These are phyloP conservation scores for Chaetomiaceae sp. DNA, from an alignment of 2,329 filamentous ascomycete genomes.

Conservation along the genomic window DNA sequence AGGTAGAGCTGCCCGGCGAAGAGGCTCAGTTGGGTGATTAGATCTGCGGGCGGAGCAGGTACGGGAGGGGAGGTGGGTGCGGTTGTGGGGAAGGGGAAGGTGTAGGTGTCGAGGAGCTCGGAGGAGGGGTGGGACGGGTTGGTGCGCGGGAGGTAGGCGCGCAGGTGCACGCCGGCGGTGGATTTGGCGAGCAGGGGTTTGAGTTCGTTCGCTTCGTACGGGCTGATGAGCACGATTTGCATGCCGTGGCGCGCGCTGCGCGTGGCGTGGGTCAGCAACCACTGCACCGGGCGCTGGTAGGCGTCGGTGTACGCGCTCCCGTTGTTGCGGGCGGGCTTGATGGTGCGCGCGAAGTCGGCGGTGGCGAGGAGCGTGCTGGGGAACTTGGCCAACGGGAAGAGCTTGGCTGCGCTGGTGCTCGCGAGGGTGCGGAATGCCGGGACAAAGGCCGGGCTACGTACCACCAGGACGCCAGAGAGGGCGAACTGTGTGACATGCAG, in stretches of 20 bases:
- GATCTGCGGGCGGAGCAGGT: too few species aligned
- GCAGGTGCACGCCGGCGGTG: conserved; percentile 23
- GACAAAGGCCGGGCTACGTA: conserved; percentile 30
- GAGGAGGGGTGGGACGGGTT: conserved; percentile 15
- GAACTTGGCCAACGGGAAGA: conserved; percentile 30
- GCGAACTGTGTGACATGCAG: conserved; percentile 37
- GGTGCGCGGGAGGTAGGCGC: conserved; percentile 17
- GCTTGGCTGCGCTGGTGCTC: conserved; percentile 34
- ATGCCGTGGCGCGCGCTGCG: background rate
- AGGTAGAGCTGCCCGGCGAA: conserved; percentile 66
- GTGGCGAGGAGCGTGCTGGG: conserved; percentile 41
- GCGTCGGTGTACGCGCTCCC: conserved; percentile 31
- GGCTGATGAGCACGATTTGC: conserved; percentile 51
- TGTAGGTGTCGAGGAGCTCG: conserved; percentile 16
- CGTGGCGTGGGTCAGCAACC: conserved; percentile 38
- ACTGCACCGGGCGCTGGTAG: conserved; percentile 49
- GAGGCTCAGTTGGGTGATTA: conserved; percentile 49
- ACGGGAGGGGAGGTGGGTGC: conserved; percentile 37
- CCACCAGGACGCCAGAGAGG: conserved; percentile 28
- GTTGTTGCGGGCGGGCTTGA: conserved; percentile 22
- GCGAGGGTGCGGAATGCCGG: conserved; percentile 41
- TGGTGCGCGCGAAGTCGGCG: conserved; percentile 43
- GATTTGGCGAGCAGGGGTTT: conserved; percentile 35
- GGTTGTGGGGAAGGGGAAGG: conserved; percentile 27
- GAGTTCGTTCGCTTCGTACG: conserved; percentile 52